phyloP scores from a whole-genome alignment of 139 green algal species.

The Zygnema circumcarinatum region DNA sequence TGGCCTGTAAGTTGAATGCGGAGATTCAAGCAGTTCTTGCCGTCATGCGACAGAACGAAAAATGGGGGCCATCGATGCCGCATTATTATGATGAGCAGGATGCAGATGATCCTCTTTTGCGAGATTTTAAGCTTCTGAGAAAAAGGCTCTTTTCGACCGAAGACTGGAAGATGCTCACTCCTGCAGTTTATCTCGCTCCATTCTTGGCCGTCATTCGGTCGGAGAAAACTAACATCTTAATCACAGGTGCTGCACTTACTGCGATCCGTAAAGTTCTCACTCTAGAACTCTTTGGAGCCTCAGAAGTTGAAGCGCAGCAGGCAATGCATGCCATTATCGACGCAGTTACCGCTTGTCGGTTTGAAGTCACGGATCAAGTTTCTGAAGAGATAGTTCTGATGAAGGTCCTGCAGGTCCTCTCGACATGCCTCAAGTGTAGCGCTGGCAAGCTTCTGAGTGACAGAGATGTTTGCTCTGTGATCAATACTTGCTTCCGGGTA shows the following conservation, averaged over 20 bases:
- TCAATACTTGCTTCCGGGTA: constrained; percentile 85
- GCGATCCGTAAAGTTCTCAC: constrained; percentile 81
- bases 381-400: constrained; percentile 94
- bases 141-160: constrained; percentile 76
- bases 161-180: constrained; percentile 68
- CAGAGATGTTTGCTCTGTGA: constrained; percentile 77
- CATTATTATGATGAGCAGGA: constrained; percentile 74
- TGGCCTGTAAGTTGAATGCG: constrained; percentile 68
- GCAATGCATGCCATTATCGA: constrained; percentile 86
- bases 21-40: constrained; percentile 81
- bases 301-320: constrained; percentile 63
- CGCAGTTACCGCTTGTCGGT: constrained; percentile 89
- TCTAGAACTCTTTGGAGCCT: constrained; percentile 70
- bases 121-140: constrained; percentile 81
- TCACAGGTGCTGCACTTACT: constrained; percentile 86
- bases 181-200: constrained; percentile 84
- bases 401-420: constrained; percentile 90
- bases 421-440: constrained; percentile 68
- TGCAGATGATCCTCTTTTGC: constrained; percentile 82
- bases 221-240: constrained; percentile 85
- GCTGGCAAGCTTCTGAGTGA: constrained; percentile 68
- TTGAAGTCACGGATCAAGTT: constrained; percentile 87
- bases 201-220: constrained; percentile 90
- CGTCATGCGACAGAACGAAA: constrained; percentile 81
- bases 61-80: constrained; percentile 66